Base-by-base conservation (phyloP, 83 land plant species). In the Picea engelmannii region DNA sequence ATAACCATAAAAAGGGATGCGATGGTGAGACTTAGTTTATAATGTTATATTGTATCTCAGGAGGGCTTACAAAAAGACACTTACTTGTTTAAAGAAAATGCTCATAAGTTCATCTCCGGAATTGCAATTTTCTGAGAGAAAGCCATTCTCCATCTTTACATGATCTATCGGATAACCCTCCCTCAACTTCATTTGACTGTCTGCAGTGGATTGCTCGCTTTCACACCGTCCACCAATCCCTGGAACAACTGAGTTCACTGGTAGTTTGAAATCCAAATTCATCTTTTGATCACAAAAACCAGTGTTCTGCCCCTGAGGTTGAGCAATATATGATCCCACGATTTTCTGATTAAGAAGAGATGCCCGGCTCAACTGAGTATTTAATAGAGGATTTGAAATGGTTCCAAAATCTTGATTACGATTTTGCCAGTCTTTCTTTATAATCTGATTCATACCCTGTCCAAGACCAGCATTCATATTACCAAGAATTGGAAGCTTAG, bases 71-170 rank as follows among this genome's bases (percentile, higher is more conserved):
- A 38, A 35, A n/a, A 38, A 18, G 5, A 69, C 20, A 69, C 74
- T 69, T 69, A 69, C 74, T 38, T 69, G 74, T 69, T 38, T 69
- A 38, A 69, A 69, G 74, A 69, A 38, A 17, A 69, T 69, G 74
- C 25, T 31, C 74, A 69, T 38, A 40, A 69, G 74, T 2, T 69
- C 74, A 38, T 69, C 42, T 69, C 20, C 20, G 6, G 74, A 38
- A 69, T 18, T 69, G 42, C n/a, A 17, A n/a, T 18, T 69, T 38
- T 69, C 74, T 69, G 74, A 44, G 47, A 38, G 7, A 69, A 38
- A 38, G 74, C 49, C 74, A 69, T 18, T 69, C 47, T 17, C 42
- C 49, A 2, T 44, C 20, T 69, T 69, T 17, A 16, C 74, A 16
- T 69, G 47, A 38, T 69, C 74, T 7, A 69, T 69, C 25, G 49